phyloP scores from a whole-genome alignment of 208 protist genomes.

The Cochliopodium minus region DNA sequence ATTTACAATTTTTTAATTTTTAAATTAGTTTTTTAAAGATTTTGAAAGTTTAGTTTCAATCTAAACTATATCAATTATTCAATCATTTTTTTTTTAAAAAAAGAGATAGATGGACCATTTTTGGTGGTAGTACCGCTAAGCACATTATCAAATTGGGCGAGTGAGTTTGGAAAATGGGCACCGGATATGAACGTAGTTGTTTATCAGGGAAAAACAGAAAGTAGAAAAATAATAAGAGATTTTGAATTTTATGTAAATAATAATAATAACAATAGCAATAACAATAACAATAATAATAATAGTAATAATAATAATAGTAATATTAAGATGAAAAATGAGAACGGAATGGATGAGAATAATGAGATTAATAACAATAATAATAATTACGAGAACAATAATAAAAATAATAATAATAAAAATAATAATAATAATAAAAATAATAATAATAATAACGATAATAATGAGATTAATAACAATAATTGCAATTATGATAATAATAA shows the following conservation, averaged over 20 bases:
- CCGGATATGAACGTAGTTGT: constrained; percentile 38
- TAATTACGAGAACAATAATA: too few species aligned
- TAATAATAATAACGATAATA: too few species aligned
- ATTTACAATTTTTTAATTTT: too few species aligned
- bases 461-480: not conserved
- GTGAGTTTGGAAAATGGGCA: constrained; percentile 51
- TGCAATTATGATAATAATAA: not conserved
- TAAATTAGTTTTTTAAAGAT: too few species aligned
- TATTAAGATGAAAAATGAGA: too few species aligned
- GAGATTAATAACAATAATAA: too few species aligned
- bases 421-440: too few species aligned
- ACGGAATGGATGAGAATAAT: too few species aligned
- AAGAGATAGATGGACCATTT: constrained; percentile 38
- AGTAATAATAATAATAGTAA: not conserved
- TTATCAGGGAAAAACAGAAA: constrained; percentile 28
- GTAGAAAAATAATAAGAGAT: constrained; percentile 30
- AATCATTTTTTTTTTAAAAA: constrained; percentile 22
- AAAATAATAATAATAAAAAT: too few species aligned
- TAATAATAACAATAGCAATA: not conserved
- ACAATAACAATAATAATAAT: not conserved
- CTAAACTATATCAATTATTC: too few species aligned
- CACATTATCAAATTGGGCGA: constrained; percentile 41
- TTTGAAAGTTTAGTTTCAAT: too few species aligned
- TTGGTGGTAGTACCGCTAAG: constrained; percentile 51
- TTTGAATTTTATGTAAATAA: constrained; percentile 25